phyloP scores from a whole-genome alignment of 2,329 filamentous ascomycete genomes.

The Monosporascus sp. region DNA sequence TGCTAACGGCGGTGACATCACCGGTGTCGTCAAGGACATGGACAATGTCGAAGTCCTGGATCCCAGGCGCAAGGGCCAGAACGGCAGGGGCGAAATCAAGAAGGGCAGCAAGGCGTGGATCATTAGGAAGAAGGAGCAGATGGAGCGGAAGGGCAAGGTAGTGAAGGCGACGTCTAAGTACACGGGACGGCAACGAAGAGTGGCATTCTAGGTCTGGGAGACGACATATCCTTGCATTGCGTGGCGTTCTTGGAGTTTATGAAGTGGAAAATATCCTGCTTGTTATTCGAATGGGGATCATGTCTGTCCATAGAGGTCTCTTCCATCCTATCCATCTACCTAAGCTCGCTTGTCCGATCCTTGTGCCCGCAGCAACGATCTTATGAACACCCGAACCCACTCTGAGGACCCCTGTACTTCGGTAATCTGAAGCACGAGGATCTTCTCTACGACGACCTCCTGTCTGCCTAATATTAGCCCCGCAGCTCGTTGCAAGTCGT shows the following conservation, averaged over 20 bases:
- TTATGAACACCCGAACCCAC: no score
- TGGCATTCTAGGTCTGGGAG: slow-evolving; percentile 56
- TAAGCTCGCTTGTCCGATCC: no score
- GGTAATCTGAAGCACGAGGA: no score
- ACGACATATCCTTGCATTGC: slow-evolving; percentile 19
- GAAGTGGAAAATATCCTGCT: background rate
- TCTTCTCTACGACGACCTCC: no score
- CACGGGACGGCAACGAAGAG: slow-evolving; percentile 79
- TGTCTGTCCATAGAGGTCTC: no score
- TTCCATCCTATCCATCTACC: no score
- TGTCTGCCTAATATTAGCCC: no score
- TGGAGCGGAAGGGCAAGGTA: slow-evolving; percentile 90
- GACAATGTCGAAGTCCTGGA: slow-evolving; percentile 81
- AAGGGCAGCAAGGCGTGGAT: slow-evolving; percentile 88
- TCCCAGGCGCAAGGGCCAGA: slow-evolving; percentile 47
- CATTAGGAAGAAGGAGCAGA: slow-evolving; percentile 81
- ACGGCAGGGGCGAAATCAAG: slow-evolving; percentile 50
- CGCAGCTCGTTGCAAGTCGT: no score
- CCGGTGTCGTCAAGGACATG: slow-evolving; percentile 83
- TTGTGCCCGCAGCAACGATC: no score
- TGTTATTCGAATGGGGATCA: no score
- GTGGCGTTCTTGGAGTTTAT: slow-evolving; percentile 18
- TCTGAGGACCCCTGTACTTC: no score
- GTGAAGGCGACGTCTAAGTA: slow-evolving; percentile 92
- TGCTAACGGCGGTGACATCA: slow-evolving; percentile 69